Conservation (phyloP, 169 alveolate genomes). For the Eimeria praecox region DNA sequence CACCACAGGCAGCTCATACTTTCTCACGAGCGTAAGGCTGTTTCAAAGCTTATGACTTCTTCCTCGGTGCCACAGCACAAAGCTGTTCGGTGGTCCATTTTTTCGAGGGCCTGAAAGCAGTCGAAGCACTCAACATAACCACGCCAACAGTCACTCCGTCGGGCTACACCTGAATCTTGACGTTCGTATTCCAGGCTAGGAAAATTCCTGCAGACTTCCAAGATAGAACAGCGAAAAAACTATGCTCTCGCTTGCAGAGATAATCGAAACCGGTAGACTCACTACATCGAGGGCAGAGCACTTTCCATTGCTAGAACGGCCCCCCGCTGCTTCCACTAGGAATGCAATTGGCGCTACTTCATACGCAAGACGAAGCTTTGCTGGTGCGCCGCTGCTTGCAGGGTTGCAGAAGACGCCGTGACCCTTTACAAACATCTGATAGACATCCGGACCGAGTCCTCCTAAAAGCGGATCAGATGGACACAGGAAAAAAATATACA, state of each 20-base stretch:
- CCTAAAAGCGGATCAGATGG: constrained; percentile 83
- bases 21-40: background rate
- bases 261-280: background rate
- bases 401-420: constrained; percentile 91
- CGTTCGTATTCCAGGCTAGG: background rate
- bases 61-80: constrained; percentile 83
- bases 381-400: constrained; percentile 86
- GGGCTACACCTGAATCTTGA: background rate
- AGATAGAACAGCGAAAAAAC: background rate
- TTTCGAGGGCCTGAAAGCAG: constrained; percentile 74
- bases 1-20: background rate
- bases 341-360: constrained; percentile 81
- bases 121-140: background rate
- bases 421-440: constrained; percentile 90
- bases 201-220: background rate
- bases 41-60: constrained; percentile 76
- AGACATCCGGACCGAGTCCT: constrained; percentile 93
- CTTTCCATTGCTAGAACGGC: constrained; percentile 76
- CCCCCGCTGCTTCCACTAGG: constrained; percentile 82
- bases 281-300: constrained; percentile 80
- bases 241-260: background rate
- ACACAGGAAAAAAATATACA: background rate
- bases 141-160: background rate
- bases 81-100: constrained; percentile 82
- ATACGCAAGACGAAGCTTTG: constrained; percentile 83